Evolutionary conservation across 306 rosid species (phyloP), one percentile per base, ranked within the genome.

Genomic region (Coriaria nepalensis): DNA sequence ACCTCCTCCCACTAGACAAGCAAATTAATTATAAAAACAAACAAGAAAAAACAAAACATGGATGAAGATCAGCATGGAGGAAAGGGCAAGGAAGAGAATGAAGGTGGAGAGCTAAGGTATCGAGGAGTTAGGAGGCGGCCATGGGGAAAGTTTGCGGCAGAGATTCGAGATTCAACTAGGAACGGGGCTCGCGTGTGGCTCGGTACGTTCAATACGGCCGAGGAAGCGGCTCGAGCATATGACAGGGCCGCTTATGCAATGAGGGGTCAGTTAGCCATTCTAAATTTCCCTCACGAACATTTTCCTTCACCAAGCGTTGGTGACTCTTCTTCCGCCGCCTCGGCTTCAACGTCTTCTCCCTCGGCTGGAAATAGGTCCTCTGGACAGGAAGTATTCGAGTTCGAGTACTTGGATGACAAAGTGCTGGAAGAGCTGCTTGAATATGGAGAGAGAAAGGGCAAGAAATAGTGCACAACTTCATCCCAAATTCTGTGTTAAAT

Each of bases 181-280:
- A 79, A 86, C 6, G 88, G 96, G 0, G 65, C 66, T 2, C 65
- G 88, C 20, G 72, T 86, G 20, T 86, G 96, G 96, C 77, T 86
- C 0, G 96, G 96, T 34, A 86, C 96, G 1, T 86, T 81, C 51
- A 70, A 54, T 65, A 81, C 96, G 0, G 96, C 96, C 2, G 96
- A 86, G 57, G 96, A 81, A 60, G 96, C 96, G 0, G 96, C 96
- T 6, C 58, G 96, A 53, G 96, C 96, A 10, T 86, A 86, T 60
- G 96, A 86, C 13, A 58, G 76, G 61, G 86, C 93, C 7, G 96
- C 96, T 48, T 81, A 78, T 42, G 40, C 66, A 39, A 86, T 86
- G 93, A 77, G 96, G 59, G 96, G 96, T 35, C 34, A 78, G 13
- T 73, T 78, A 37, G 96, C 96, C 2, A 70, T 81, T 51, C 84